A percentile compares a stretch with the other conserved stretches of the same genome.
Conservation (phyloP, 352 stramenopile genomes). For the Globisporangium paroecandrum region DNA sequence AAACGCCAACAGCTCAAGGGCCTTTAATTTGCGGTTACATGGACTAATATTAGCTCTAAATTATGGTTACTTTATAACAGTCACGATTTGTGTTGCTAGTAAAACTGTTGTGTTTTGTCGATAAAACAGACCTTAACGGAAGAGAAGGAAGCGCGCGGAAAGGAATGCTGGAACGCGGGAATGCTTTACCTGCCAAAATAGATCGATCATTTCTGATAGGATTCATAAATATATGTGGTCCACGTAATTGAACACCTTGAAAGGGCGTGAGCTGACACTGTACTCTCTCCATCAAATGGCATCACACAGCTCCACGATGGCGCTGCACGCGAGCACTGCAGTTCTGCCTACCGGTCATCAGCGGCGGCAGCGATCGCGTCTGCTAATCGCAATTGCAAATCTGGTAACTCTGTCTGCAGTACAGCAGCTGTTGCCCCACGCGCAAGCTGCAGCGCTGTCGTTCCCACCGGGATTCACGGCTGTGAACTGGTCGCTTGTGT, state of each 20-base stretch:
- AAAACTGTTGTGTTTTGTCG: not conserved
- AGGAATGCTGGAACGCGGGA: slow-evolving; percentile 12
- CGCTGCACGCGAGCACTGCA: not conserved
- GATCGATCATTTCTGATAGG: not conserved
- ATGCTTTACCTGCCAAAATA: not conserved
- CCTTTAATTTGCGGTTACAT: not conserved
- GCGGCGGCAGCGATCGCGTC: too few species aligned
- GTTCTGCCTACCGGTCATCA: not conserved
- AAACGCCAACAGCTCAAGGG: not conserved
- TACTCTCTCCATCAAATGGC: not conserved
- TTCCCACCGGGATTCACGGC: slow-evolving; percentile 24
- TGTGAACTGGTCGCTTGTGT: slow-evolving; percentile 51
- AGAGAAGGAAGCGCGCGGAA: slow-evolving; percentile 8
- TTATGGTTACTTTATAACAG: not conserved
- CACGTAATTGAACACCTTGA: not conserved
- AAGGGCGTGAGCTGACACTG: slow-evolving; percentile 4
- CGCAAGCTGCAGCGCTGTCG: not conserved
- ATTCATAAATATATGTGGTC: not conserved
- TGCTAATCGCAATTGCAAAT: not conserved
- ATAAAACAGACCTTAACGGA: slow-evolving; percentile 5
- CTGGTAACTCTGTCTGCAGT: not conserved
- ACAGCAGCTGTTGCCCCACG: not conserved
- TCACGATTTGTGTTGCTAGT: not conserved
- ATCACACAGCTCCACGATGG: not conserved
- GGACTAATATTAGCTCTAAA: not conserved